phyloP scores from a whole-genome alignment of 2,329 filamentous ascomycete species.

The Tolypocladium sp. region DNA sequence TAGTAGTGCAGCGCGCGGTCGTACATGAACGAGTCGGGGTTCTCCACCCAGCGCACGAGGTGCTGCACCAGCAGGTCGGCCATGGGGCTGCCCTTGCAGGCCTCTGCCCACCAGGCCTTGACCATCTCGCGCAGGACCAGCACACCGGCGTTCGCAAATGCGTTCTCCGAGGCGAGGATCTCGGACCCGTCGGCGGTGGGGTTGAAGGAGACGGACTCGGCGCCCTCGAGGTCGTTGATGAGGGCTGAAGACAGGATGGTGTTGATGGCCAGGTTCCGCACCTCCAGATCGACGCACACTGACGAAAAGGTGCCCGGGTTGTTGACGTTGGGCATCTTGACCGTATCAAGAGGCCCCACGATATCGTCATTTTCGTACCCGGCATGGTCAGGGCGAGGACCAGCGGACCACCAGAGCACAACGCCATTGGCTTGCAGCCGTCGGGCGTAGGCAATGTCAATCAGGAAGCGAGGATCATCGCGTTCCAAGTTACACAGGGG shows the following conservation, averaged over 20 bases:
- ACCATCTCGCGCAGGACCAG: constrained; percentile 95
- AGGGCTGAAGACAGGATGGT: constrained; percentile 94
- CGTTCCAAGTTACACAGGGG: constrained; percentile 92
- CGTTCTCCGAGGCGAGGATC: constrained; percentile 72
- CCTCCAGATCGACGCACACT: constrained; percentile 89
- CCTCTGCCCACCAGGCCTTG: constrained; percentile 95
- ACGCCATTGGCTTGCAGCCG: constrained; percentile 85
- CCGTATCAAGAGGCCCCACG: constrained; percentile 69
- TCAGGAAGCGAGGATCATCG: constrained; percentile 89
- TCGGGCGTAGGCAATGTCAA: constrained; percentile 90
- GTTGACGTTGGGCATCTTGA: constrained; percentile 89
- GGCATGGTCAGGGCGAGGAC: constrained; percentile 83
- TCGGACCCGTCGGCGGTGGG: constrained; percentile 30
- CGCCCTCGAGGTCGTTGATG: constrained; percentile 91
- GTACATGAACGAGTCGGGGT: constrained; percentile 86
- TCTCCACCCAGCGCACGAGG: constrained; percentile 94
- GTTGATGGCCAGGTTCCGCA: constrained; percentile 94
- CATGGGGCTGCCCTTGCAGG: constrained; percentile 83
- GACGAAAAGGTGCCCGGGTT: constrained; percentile 90
- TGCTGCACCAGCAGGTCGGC: constrained; percentile 97
- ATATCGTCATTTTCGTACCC: constrained; percentile 93
- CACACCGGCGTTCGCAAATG: constrained; percentile 87
- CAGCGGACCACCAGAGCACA: constrained; percentile 92
- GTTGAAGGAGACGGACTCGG: constrained; percentile 80
- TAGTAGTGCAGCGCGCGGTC: constrained; percentile 93